Percentiles rank a stretch among this genome's conserved stretches.
Conservation (phyloP, 176 grass and related monocot genomes). For the Oryza longistaminata region DNA sequence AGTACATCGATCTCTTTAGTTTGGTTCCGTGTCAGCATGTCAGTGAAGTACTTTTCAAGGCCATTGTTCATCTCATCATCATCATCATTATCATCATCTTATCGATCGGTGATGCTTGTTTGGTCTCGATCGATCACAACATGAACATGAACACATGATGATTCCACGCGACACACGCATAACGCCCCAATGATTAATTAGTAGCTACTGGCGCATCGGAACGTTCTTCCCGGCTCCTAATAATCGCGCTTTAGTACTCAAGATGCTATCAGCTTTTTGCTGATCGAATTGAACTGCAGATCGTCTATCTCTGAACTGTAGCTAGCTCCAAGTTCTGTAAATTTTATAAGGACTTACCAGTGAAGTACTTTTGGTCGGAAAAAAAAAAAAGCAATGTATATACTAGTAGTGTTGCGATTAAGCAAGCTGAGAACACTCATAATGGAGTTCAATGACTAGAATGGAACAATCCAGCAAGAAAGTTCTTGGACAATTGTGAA, state of each 20-base stretch:
- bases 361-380: too few species aligned
- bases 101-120: background rate
- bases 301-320: background rate
- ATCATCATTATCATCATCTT: background rate
- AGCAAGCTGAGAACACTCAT: background rate
- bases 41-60: slow-evolving; percentile 3
- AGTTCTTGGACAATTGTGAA: background rate
- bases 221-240: slow-evolving; percentile 5
- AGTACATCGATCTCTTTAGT: background rate
- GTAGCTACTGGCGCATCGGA: background rate
- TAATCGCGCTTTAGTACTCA: background rate
- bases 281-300: background rate
- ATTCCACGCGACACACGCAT: slow-evolving; percentile 4
- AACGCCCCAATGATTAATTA: slow-evolving; percentile 3
- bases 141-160: background rate
- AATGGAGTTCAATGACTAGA: background rate
- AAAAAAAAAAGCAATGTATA: too few species aligned
- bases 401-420: background rate
- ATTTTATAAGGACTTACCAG: background rate
- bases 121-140: background rate
- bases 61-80: slow-evolving; percentile 9
- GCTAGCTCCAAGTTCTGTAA: background rate
- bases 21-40: background rate
- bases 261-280: background rate
- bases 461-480: background rate